These are phyloP conservation scores for Hevea brasiliensis DNA, from an alignment of 345 rosid genomes.

Conservation along the genomic window DNA sequence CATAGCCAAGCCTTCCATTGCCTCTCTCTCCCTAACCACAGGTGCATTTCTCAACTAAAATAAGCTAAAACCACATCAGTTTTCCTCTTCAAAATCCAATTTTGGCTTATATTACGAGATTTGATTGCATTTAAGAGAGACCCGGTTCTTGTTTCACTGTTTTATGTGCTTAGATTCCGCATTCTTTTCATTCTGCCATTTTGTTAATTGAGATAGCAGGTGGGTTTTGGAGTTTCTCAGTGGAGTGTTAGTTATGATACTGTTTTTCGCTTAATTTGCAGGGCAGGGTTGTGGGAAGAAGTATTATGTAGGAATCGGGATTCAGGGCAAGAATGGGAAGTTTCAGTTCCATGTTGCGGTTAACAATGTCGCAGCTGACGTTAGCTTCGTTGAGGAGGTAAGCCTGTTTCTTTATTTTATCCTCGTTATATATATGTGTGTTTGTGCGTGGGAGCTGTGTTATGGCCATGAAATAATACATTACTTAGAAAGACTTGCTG, in stretches of 20 bases:
- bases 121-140: conserved; percentile 3
- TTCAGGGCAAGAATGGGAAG: conserved; percentile 54
- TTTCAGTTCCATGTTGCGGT: conserved; percentile 52
- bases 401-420: neutral
- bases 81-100: neutral
- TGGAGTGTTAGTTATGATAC: neutral
- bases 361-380: conserved; percentile 71
- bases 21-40: conserved; percentile 36
- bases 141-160: conserved; percentile 12
- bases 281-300: conserved; percentile 53
- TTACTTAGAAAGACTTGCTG: neutral
- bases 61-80: neutral
- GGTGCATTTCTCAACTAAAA: conserved; percentile 34
- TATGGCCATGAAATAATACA: no score
- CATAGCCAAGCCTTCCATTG: conserved; percentile 37
- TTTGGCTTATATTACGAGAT: neutral
- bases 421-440: neutral
- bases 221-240: conserved; percentile 15
- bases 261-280: conserved; percentile 23
- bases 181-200: neutral
- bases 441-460: no score
- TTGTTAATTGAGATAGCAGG: neutral
- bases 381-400: conserved; percentile 73
- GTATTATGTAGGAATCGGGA: conserved; percentile 37
- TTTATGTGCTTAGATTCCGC: neutral